Conservation (phyloP, 176 grass and related monocot species). For the Carex kokanica region DNA sequence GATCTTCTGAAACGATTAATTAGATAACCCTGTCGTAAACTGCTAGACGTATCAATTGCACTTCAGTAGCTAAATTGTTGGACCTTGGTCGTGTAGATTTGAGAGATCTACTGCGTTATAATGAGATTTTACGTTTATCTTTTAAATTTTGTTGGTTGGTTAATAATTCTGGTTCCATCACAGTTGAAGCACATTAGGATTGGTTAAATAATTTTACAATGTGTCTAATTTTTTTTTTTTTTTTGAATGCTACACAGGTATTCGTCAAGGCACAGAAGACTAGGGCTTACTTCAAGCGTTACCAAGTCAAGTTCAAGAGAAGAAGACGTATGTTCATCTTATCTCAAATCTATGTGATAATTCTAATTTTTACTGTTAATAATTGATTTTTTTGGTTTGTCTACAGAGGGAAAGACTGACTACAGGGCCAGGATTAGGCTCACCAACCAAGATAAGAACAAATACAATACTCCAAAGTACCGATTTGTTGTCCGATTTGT, state of each 20-base stretch:
- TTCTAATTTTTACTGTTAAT: neutral
- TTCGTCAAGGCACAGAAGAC: slow-evolving; percentile 67
- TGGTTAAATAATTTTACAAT: neutral
- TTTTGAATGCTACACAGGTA: slow-evolving; percentile 15
- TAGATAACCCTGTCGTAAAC: neutral
- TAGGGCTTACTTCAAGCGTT: slow-evolving; percentile 63
- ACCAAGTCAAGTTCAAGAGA: slow-evolving; percentile 88
- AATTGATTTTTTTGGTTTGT: neutral
- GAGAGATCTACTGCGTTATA: neutral
- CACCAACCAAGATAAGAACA: slow-evolving; percentile 82
- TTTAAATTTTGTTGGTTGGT: neutral
- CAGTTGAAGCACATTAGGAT: neutral
- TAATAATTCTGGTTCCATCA: neutral
- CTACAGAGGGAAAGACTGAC: slow-evolving; percentile 64
- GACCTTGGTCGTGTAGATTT: neutral
- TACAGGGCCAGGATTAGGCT: slow-evolving; percentile 65
- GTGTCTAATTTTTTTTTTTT: neutral
- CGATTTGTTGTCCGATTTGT: slow-evolving; percentile 79
- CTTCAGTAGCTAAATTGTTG: neutral
- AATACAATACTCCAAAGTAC: slow-evolving; percentile 72
- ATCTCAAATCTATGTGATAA: neutral
- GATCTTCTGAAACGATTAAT: neutral
- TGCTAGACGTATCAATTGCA: neutral
- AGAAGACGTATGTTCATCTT: slow-evolving; percentile 42
- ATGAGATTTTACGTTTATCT: neutral